Percentiles rank a stretch among this genome's conserved stretches.
Evolutionary conservation across 441 rosid species (phyloP).

Genomic region (Geranium incanum): DNA sequence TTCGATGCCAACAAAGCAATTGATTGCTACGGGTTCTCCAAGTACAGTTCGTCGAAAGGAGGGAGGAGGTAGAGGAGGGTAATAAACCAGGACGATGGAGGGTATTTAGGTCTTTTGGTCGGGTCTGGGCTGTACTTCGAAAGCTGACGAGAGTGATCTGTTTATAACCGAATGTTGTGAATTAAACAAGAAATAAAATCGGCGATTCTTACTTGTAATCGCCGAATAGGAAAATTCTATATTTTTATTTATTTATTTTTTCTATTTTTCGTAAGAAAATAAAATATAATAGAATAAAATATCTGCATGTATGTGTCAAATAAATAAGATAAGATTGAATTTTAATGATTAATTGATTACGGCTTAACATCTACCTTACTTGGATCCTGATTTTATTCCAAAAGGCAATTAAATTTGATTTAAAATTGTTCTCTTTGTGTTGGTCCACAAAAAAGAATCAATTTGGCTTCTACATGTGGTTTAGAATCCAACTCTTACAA

Average conservation of each 20-base stretch:
- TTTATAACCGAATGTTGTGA: constrained; percentile 10
- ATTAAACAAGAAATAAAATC: not conserved
- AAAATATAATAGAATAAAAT: too few species aligned
- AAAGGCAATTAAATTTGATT: too few species aligned
- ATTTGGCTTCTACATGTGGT: too few species aligned
- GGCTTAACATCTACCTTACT: too few species aligned
- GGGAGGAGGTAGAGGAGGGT: not conserved
- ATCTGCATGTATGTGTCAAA: too few species aligned
- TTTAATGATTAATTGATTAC: not conserved
- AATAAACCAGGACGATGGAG: not conserved
- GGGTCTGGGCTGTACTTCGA: constrained; percentile 6
- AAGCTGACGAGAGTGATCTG: constrained; percentile 18
- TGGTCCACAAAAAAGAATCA: too few species aligned
- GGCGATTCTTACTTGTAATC: not conserved
- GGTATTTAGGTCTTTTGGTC: not conserved
- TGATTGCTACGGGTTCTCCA: constrained; percentile 16
- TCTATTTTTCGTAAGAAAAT: not conserved
- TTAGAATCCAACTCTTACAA: too few species aligned
- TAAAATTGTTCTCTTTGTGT: not conserved
- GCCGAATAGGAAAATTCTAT: not conserved
- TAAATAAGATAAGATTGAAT: not conserved
- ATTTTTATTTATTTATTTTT: not conserved
- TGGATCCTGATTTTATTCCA: not conserved
- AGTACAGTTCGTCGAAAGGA: constrained; percentile 8
- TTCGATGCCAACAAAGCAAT: constrained; percentile 16